Evolutionary conservation across 1,284 basidiomycete genomes (phyloP), one percentile per base, ranked within the genome.

Genomic region (Malassezia japonica): DNA sequence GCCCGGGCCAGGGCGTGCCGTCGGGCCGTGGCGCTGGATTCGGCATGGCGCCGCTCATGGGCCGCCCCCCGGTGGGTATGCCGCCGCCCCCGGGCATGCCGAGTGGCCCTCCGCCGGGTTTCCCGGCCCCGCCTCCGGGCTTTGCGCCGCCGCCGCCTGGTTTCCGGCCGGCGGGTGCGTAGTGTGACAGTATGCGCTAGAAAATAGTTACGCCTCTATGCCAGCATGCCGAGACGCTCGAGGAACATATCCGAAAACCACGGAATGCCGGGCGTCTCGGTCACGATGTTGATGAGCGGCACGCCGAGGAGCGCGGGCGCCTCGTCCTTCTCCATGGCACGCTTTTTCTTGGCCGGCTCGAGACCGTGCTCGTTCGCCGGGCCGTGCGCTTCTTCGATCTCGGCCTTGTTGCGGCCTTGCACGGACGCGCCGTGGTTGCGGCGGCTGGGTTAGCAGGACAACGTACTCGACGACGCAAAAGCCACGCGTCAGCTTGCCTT

Each of bases 11-110:
- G 56, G 94, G 90, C 64, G 84, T 88, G 77, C 87, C 91, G 67
- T 90, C 92, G 51, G 92, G 94, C 59, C 84, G 92, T 67, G 92
- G 94, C 45, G 94, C 96, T 81, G 90, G 90, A 51, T 85, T 91
- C 79, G 41, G 41, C 6, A 83, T 91, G 79, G 88, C 87, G 59
- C 86, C 87, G 21, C 50, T 57, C 42, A 57, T 51, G 9, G 66
- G 57, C 27, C 54, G 48, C 13, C 52, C 48, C 9, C 57, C 67
- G 44, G 85, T 87, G 57, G 88, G 88, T 16, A 75, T 77, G 75
- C 75, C 75, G 6, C 76, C 76, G 21, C 75, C 65, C 24, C 62
- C 61, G 6, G 64, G 64, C n/a, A 66, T 68, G 62, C 59, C 56
- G 2, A 28, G 29, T 8, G 58, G 58, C 4, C 58, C 57, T 12